Evolutionary conservation across 2,329 filamentous ascomycete species (phyloP).

Genomic region (Neonectria neomacrospora): DNA sequence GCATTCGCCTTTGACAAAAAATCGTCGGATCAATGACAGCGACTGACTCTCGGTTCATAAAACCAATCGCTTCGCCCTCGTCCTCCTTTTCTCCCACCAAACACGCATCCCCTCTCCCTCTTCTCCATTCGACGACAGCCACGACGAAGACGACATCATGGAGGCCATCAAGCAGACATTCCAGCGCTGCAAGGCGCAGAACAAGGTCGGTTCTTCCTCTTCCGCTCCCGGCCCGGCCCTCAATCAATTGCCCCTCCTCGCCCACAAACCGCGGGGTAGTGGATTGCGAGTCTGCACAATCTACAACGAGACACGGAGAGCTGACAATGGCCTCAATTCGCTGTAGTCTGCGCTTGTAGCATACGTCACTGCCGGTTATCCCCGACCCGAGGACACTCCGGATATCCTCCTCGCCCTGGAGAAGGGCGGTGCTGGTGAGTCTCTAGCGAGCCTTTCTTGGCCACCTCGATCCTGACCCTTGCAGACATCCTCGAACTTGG

Average conservation of each 20-base stretch:
- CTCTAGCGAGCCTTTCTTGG: constrained; percentile 4
- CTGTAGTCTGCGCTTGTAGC: constrained; percentile 84
- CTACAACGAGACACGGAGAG: constrained; percentile 12
- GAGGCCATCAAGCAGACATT: constrained; percentile 70
- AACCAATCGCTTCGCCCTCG: constrained; percentile 10
- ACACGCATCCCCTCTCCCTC: constrained; percentile 4
- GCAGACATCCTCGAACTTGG: constrained; percentile 92
- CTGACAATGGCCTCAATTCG: constrained; percentile 34
- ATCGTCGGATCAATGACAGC: constrained; percentile 2
- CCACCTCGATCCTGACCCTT: constrained; percentile 26
- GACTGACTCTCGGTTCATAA: constrained; percentile 21
- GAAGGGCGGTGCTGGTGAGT: constrained; percentile 86
- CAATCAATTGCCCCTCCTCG: constrained; percentile 41
- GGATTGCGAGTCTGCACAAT: not conserved
- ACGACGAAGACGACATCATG: constrained; percentile 54
- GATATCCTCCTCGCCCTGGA: constrained; percentile 90
- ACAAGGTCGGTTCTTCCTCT: constrained; percentile 58
- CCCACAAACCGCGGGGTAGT: constrained; percentile 38
- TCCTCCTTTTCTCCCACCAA: constrained; percentile 5
- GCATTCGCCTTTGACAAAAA: constrained; percentile 20
- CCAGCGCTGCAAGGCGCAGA: constrained; percentile 68
- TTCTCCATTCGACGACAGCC: not conserved
- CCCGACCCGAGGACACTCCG: constrained; percentile 82
- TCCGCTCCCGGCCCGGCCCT: constrained; percentile 18
- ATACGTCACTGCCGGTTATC: constrained; percentile 96